phyloP scores from a whole-genome alignment of 2,329 filamentous ascomycete species.

The Penicillium sp. region DNA sequence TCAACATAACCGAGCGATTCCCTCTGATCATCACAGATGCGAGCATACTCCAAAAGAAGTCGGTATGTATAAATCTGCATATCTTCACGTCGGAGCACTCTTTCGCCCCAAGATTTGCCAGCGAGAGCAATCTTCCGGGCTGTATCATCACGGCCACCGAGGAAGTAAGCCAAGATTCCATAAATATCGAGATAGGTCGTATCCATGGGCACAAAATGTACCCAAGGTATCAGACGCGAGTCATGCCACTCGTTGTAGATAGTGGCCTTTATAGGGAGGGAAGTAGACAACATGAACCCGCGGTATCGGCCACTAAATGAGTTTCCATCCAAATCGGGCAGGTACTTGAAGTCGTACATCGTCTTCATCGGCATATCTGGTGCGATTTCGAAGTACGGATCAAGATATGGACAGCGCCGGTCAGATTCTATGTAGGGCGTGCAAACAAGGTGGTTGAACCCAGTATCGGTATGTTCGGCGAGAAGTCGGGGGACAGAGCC shows the following conservation, averaged over 20 bases:
- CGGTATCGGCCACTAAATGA: conserved; percentile 66
- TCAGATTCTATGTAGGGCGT: conserved; percentile 34
- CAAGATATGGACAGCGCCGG: conserved; percentile 47
- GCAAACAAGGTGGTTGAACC: conserved; percentile 46
- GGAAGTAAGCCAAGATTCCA: conserved; percentile 69
- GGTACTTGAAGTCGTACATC: conserved; percentile 58
- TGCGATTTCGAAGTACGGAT: conserved; percentile 38
- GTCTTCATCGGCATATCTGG: conserved; percentile 31
- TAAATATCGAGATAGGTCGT: conserved; percentile 69
- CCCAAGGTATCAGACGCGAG: conserved; percentile 68
- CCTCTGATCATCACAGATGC: conserved; percentile 39
- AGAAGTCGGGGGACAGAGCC: conserved; percentile 42
- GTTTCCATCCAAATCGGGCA: conserved; percentile 75
- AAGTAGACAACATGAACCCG: conserved; percentile 65
- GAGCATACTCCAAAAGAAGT: conserved; percentile 61
- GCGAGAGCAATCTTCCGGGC: conserved; percentile 63
- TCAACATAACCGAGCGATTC: conserved; percentile 21
- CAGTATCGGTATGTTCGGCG: conserved; percentile 39
- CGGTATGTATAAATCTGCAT: conserved; percentile 69
- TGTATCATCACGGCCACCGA: conserved; percentile 50
- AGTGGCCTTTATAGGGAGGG: conserved; percentile 71
- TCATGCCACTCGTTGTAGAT: conserved; percentile 81
- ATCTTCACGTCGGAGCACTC: conserved; percentile 65
- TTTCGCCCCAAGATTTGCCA: conserved; percentile 66
- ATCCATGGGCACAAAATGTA: conserved; percentile 78